Conservation (phyloP, 352 stramenopile species). For the Phytopythium mirpurense region DNA sequence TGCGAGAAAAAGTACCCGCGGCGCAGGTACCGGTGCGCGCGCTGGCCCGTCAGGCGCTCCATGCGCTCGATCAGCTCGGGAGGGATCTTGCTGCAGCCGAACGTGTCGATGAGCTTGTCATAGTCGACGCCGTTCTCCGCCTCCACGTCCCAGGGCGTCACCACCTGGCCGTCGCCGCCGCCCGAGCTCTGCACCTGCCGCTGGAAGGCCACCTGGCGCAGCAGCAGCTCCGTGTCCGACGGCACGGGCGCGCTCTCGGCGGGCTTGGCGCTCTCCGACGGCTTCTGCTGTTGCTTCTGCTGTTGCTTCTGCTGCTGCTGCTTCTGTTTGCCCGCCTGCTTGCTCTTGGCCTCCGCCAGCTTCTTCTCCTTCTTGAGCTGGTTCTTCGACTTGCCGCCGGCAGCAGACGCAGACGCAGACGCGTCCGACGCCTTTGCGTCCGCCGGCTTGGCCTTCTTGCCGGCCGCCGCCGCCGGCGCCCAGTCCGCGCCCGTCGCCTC, state of each 20-base stretch:
- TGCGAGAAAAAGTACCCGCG: slow-evolving; percentile 99
- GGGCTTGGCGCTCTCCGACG: slow-evolving; percentile 69
- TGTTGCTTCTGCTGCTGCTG: slow-evolving; percentile 39
- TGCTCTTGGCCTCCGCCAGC: slow-evolving; percentile 48
- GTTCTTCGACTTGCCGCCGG: slow-evolving; percentile 68
- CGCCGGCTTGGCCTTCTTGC: slow-evolving; percentile 28
- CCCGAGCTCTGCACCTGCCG: slow-evolving; percentile 52
- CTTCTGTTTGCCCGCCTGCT: slow-evolving; percentile 42
- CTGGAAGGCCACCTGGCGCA: slow-evolving; percentile 74
- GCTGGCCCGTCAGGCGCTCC: slow-evolving; percentile 92
- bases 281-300: slow-evolving; percentile 39
- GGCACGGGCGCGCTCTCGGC: slow-evolving; percentile 54
- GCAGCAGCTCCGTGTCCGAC: slow-evolving; percentile 45
- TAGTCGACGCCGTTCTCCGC: slow-evolving; percentile 98
- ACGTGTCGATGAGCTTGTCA: slow-evolving; percentile 97
- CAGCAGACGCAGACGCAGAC: slow-evolving; percentile 11
- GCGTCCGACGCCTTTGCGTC: slow-evolving; percentile 2
- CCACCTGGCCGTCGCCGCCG: slow-evolving; percentile 62
- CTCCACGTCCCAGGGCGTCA: slow-evolving; percentile 93
- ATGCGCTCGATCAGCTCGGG: slow-evolving; percentile 92
- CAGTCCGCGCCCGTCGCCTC: slow-evolving; percentile 68
- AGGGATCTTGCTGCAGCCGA: slow-evolving; percentile 95
- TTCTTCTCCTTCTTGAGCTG: slow-evolving; percentile 90
- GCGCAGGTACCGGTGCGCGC: slow-evolving; percentile 96
- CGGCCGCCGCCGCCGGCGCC: slow-evolving; percentile 24